Evolutionary conservation across 2,329 filamentous ascomycete genomes (phyloP), one percentile per base, ranked within the genome.

Genomic region (Dothistroma pini): DNA sequence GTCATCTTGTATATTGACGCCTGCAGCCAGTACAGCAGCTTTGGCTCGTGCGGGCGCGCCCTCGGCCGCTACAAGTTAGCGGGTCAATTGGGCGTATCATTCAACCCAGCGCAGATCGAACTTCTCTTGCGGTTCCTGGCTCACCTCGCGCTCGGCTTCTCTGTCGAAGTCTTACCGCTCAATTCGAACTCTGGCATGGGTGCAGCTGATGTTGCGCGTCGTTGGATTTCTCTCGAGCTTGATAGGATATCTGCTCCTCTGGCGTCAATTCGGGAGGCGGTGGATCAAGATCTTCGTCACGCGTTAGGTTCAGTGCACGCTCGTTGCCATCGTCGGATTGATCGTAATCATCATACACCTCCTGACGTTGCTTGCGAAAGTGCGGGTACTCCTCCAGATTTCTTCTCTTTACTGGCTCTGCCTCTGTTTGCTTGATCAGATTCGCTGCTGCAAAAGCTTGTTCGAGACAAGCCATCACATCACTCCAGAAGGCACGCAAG

Each of bases 41-140:
- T 58, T 63, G 16, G 58, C 59, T 11, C 32, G 34, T 38, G 54
- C 29, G 19, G 56, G 56, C 6, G 21, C 59, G 11, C 35, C 57
- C 51, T 66, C 63, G 4, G 61, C 61, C 5, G 59, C 52, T 21
- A 63, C 63, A 12, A 65, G 38, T 1, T 58, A 48, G 5, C 55
- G 32, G 10, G 57, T 63, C 11, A 65, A n/a, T 9, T 60, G 54
- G 21, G 35, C 21, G 14, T 51, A 57, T 1, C 47, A 55, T 12
- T 54, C 16, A 6, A 62, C 48, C 63, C 63, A 66, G 10, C 56
- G 58, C 0, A 66, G 14, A 31, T 66, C 63, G 55, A 63, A 63
- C 3, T 53, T 56, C 47, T 51, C n/a, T 16, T 32, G 35, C 8
- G 14, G 11, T 11, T 21, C 35, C 12, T 61, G 31, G 1, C 32